Evolutionary conservation across 371 early-diverging fungal species (phyloP), one percentile per base, ranked within the genome.

Genomic region (Choanephora cucurbitarum): DNA sequence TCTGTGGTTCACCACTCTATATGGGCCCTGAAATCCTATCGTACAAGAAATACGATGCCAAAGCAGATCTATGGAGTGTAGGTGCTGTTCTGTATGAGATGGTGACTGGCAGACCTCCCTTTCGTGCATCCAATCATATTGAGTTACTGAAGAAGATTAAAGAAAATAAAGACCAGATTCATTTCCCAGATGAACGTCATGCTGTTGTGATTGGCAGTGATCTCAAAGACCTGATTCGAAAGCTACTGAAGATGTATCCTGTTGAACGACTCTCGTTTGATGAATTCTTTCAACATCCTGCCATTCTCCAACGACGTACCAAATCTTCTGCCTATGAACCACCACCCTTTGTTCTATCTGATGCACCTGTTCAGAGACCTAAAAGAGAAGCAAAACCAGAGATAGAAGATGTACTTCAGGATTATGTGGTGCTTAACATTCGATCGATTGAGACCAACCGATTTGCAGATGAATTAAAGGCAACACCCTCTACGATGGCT

Each of bases 1-100:
- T 97, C 17, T 98, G 98, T 55, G 98, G 98, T 0, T 96, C 96
- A 15, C 97, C 89, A 24, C 75, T 97, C 14, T 97, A 97, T 66
- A 97, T 97, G 98, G 97, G 95, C 0, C 97, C 98, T 5, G 97
- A 97, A 67, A 95, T 97, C 21, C 72, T 97, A 22, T 86, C 90
- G 10, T 92, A 92, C 49, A 91, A 94, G 66, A 91, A 88, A 47
- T 97, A 97, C 64, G 93, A 93, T 41, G 94, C 95, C 18, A 91
- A 90, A 64, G 96, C 95, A 0, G 99, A 99, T 70, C 68, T 99
- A 22, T 99, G 99, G 99, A 93, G 93, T 55, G 86, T 98, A 8
- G 99, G 99, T 1, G 91, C 95, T 8, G 94, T 99, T 4, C 66
- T 95, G 0, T 97, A 92, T 67, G 99, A 98, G 69, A 91, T 96